These are phyloP conservation scores for Aspergillus costaricaensis DNA, from an alignment of 2,329 filamentous ascomycete species.

Conservation along the genomic window DNA sequence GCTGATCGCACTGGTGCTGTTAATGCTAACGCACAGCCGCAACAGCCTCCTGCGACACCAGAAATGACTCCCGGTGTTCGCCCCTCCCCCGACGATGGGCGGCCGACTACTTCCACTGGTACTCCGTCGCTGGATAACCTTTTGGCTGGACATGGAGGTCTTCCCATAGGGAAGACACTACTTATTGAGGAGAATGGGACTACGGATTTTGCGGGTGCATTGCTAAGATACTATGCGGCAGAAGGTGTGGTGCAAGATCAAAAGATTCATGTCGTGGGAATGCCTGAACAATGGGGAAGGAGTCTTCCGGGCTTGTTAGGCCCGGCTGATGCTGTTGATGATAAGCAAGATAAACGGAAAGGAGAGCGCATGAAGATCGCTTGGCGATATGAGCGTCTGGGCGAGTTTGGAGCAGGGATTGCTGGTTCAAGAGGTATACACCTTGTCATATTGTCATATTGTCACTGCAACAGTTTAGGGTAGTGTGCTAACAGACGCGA, in stretches of 20 bases:
- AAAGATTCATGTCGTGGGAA: slow-evolving; percentile 79
- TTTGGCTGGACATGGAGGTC: slow-evolving; percentile 80
- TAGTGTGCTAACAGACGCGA: slow-evolving; percentile 24
- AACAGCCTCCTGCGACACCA: slow-evolving; percentile 30
- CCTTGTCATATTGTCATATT: slow-evolving; percentile 26
- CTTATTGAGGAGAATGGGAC: slow-evolving; percentile 87
- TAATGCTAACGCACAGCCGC: slow-evolving; percentile 29
- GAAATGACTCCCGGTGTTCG: slow-evolving; percentile 60
- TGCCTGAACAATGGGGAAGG: slow-evolving; percentile 76
- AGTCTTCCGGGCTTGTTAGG: slow-evolving; percentile 75
- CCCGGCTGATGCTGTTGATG: slow-evolving; percentile 49
- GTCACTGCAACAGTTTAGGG: background rate
- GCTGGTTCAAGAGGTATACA: slow-evolving; percentile 60
- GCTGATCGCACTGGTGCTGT: slow-evolving; percentile 34
- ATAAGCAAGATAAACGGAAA: slow-evolving; percentile 43
- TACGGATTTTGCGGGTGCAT: slow-evolving; percentile 85
- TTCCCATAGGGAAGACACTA: slow-evolving; percentile 77
- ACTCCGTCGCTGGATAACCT: slow-evolving; percentile 81
- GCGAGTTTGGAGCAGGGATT: slow-evolving; percentile 63
- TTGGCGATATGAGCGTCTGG: slow-evolving; percentile 89
- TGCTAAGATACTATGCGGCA: slow-evolving; percentile 86
- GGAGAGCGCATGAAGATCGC: slow-evolving; percentile 96
- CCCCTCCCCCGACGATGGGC: slow-evolving; percentile 85
- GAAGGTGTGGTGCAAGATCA: slow-evolving; percentile 93
- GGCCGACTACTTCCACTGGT: slow-evolving; percentile 86